Percentiles rank a stretch among this genome's conserved stretches.
These are phyloP conservation scores for Trichoderma lentiforme DNA, from an alignment of 2,329 filamentous ascomycete genomes.

Conservation along the genomic window DNA sequence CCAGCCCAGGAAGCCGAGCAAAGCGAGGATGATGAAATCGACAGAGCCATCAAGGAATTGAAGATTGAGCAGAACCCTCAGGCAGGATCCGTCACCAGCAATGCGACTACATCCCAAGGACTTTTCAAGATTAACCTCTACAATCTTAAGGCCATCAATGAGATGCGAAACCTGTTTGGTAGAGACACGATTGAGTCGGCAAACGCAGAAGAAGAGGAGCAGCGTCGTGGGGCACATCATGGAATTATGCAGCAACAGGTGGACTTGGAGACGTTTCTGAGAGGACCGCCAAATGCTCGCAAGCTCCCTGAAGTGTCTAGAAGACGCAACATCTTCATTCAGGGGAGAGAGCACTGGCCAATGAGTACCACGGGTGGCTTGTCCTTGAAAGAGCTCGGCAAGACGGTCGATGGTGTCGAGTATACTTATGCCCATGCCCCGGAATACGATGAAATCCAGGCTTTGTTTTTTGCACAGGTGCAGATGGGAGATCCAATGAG, in stretches of 20 bases:
- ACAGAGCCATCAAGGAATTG: constrained; percentile 51
- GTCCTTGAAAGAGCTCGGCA: constrained; percentile 64
- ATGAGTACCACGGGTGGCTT: constrained; percentile 74
- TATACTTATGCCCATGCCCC: constrained; percentile 76
- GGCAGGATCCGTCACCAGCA: constrained; percentile 11
- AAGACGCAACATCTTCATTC: constrained; percentile 77
- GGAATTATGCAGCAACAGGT: constrained; percentile 44
- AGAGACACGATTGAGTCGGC: constrained; percentile 56
- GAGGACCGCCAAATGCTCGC: constrained; percentile 52
- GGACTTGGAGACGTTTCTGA: constrained; percentile 55
- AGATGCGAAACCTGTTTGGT: constrained; percentile 70
- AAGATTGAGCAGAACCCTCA: constrained; percentile 32
- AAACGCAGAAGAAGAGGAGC: constrained; percentile 46
- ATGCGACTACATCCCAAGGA: constrained; percentile 33
- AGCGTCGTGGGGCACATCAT: constrained; percentile 36
- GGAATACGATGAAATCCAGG: constrained; percentile 71
- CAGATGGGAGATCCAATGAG: constrained; percentile 79
- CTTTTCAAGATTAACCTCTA: constrained; percentile 57
- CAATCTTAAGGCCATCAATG: constrained; percentile 80
- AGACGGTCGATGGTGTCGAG: constrained; percentile 50
- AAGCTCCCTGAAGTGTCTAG: constrained; percentile 69
- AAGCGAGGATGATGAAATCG: constrained; percentile 51
- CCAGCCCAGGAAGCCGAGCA: constrained; percentile 21
- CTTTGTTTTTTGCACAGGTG: constrained; percentile 74
- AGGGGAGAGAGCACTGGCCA: constrained; percentile 86